A percentile compares a stretch with the other conserved stretches of the same genome.
These are phyloP conservation scores for Xylariaceae sp. DNA, from an alignment of 2,329 filamentous ascomycete species.

Conservation along the genomic window DNA sequence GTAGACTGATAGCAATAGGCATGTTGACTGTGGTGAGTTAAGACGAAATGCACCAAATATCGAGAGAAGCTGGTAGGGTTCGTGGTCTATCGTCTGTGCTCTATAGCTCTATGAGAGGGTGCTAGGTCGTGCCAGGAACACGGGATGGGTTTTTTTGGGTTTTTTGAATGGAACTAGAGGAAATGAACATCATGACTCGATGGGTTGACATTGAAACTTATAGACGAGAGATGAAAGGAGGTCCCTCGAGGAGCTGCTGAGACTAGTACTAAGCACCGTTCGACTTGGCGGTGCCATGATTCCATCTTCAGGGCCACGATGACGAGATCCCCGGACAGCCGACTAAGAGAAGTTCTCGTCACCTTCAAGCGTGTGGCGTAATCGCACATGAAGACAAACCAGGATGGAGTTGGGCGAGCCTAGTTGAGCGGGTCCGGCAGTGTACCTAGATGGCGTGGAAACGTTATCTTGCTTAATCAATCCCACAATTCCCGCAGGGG, in stretches of 20 bases:
- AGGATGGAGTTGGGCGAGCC: not conserved
- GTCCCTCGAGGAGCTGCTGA: not conserved
- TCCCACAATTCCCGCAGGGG: not conserved
- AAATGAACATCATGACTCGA: too few relatives aligned
- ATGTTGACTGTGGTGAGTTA: constrained; percentile 38
- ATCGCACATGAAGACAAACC: not conserved
- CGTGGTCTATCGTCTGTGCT: not conserved
- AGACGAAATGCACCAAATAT: not conserved
- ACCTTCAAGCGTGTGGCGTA: not conserved
- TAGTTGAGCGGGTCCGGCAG: not conserved
- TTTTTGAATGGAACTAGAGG: too few relatives aligned
- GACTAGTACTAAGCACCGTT: not conserved
- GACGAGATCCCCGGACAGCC: not conserved
- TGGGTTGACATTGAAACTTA: constrained; percentile 1
- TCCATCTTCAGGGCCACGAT: not conserved
- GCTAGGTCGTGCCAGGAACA: not conserved
- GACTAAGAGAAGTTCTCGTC: too few relatives aligned
- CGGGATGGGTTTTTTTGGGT: too few relatives aligned
- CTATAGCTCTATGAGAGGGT: not conserved
- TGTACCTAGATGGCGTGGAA: not conserved
- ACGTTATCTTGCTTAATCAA: not conserved
- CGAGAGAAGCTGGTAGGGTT: not conserved
- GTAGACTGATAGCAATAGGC: constrained; percentile 48
- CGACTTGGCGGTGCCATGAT: constrained; percentile 5
- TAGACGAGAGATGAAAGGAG: not conserved